Conservation (phyloP, 2,329 filamentous ascomycete genomes). For the Trichoderma sp. region DNA sequence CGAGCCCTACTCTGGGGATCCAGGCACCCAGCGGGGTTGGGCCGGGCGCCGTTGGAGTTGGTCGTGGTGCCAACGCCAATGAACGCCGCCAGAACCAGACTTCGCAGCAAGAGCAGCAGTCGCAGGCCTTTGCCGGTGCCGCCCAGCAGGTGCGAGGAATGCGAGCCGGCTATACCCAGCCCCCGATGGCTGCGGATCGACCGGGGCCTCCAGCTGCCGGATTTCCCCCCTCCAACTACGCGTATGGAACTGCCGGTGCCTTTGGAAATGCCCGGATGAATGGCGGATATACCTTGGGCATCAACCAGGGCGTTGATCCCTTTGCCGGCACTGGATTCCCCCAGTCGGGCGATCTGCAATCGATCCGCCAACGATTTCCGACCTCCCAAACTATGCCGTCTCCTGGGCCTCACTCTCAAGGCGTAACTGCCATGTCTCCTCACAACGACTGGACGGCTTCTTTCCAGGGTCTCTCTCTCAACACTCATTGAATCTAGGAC, state of each 20-base stretch:
- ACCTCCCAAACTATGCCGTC: conserved; percentile 45
- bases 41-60: conserved; percentile 64
- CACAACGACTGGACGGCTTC: conserved; percentile 63
- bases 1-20: conserved; percentile 72
- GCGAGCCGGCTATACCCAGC: conserved; percentile 47
- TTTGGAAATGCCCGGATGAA: conserved; percentile 42
- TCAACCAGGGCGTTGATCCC: conserved; percentile 38
- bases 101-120: conserved; percentile 39
- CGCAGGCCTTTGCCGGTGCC: conserved; percentile 42
- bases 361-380: conserved; percentile 52
- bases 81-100: conserved; percentile 56
- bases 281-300: conserved; percentile 36
- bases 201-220: conserved; percentile 43
- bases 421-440: conserved; percentile 46
- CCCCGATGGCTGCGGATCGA: conserved; percentile 48
- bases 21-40: conserved; percentile 69
- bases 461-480: conserved; percentile 74
- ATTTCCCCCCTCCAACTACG: conserved; percentile 43
- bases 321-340: conserved; percentile 39
- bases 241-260: conserved; percentile 39
- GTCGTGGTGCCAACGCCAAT: conserved; percentile 46
- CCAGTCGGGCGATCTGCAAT: conserved; percentile 49
- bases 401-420: conserved; percentile 42
- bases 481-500: conserved; percentile 52
- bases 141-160: conserved; percentile 47